phyloP scores from a whole-genome alignment of 1,284 basidiomycete species.

The Veloboletus limbatus region DNA sequence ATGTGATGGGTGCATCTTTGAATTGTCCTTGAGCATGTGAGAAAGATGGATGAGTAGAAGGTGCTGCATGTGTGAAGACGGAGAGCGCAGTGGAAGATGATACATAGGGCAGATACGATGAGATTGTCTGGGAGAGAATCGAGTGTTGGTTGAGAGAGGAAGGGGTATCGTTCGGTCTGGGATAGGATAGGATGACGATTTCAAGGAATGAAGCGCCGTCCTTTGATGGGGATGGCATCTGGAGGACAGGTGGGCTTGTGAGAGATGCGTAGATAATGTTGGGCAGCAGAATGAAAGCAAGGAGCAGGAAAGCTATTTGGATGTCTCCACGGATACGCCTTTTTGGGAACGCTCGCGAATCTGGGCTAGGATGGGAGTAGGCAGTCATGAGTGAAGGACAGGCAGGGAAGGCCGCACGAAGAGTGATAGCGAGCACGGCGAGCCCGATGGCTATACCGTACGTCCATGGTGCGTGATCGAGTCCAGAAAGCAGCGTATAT shows the following conservation, averaged over 20 bases:
- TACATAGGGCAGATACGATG: conserved; percentile 37
- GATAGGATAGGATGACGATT: conserved; percentile 39
- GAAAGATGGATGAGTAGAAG: conserved; percentile 33
- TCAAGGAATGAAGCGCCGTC: conserved; percentile 34
- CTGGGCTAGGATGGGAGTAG: background rate
- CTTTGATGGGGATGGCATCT: conserved; percentile 19
- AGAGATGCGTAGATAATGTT: conserved; percentile 6
- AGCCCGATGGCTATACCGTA: conserved; percentile 31
- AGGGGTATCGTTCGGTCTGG: no score
- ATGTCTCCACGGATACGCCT: conserved; percentile 9
- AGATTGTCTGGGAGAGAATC: conserved; percentile 36
- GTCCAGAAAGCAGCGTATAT: conserved; percentile 22
- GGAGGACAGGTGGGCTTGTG: no score
- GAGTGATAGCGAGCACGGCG: conserved; percentile 13
- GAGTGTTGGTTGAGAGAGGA: conserved; percentile 33
- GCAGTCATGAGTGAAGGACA: background rate
- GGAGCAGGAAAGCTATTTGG: conserved; percentile 13
- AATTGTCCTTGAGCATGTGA: conserved; percentile 23
- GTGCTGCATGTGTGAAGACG: conserved; percentile 38
- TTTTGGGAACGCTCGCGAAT: background rate
- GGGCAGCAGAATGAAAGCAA: conserved; percentile 11
- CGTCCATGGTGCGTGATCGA: conserved; percentile 40
- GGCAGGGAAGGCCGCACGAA: conserved; percentile 1
- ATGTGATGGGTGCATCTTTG: conserved; percentile 26
- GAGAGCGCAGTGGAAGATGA: conserved; percentile 31